Conservation (phyloP, 2,329 filamentous ascomycete species). For the Aspergillaceae sp. region DNA sequence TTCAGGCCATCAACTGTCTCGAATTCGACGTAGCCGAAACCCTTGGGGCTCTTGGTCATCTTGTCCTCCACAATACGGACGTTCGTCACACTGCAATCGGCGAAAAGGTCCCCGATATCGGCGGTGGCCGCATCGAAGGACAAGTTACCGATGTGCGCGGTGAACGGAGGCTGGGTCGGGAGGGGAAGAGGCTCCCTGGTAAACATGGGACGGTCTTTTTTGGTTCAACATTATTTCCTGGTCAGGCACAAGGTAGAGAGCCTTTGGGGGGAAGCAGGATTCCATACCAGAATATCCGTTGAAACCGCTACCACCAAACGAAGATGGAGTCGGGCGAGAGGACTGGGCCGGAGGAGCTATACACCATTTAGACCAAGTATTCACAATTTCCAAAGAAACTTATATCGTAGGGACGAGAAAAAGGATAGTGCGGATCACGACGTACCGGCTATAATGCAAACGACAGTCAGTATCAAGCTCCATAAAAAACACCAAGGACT, state of each 20-base stretch:
- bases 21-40: constrained; percentile 97
- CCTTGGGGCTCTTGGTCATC: constrained; percentile 86
- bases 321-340: constrained; percentile 38
- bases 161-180: constrained; percentile 87
- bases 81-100: constrained; percentile 73
- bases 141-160: constrained; percentile 91
- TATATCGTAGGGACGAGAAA: constrained; percentile 2
- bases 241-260: not conserved
- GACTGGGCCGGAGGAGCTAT: constrained; percentile 35
- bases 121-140: constrained; percentile 85
- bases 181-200: constrained; percentile 66
- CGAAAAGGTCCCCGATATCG: constrained; percentile 78
- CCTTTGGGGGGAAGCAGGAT: constrained; percentile 1
- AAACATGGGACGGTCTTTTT: constrained; percentile 32
- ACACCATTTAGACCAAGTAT: constrained; percentile 12
- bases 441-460: constrained; percentile 19
- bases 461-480: constrained; percentile 6
- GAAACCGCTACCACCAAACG: constrained; percentile 23
- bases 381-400: constrained; percentile 2
- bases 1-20: constrained; percentile 78
- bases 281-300: constrained; percentile 31
- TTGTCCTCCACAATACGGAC: constrained; percentile 97
- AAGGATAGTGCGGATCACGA: constrained; percentile 6
- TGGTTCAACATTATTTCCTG: not conserved
- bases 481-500: constrained; percentile 2